phyloP scores from a whole-genome alignment of 1,284 basidiomycete genomes.

The Apiotrichum brassicae region DNA sequence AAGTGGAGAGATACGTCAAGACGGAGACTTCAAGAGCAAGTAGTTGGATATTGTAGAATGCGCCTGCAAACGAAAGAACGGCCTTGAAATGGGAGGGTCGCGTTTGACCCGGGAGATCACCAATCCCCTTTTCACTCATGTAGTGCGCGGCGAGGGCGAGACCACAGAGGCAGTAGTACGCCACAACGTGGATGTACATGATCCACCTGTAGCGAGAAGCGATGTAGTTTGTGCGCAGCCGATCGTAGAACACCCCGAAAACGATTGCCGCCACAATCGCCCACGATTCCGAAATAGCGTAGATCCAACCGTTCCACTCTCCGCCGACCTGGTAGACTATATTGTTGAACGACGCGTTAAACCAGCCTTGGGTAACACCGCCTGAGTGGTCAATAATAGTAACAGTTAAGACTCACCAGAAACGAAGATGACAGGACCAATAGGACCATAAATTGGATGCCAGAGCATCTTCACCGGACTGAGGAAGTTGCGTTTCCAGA shows the following conservation, averaged over 20 bases:
- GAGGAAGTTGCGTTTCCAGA: constrained; percentile 10
- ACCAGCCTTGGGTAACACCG: constrained; percentile 18
- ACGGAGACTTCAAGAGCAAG: constrained; percentile 15
- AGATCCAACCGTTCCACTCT: constrained; percentile 20
- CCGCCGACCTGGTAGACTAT: constrained; percentile 15
- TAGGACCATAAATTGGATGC: constrained; percentile 12
- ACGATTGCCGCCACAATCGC: constrained; percentile 13
- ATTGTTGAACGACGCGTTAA: constrained; percentile 16
- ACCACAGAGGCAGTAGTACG: constrained; percentile 11
- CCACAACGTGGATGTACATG: constrained; percentile 15
- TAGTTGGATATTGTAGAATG: constrained; percentile 19
- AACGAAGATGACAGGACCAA: constrained; percentile 13
- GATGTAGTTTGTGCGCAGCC: constrained; percentile 10
- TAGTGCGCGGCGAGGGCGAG: constrained; percentile 12
- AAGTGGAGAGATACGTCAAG: constrained; percentile 15
- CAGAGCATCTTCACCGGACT: constrained; percentile 15
- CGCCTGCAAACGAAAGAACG: constrained; percentile 9
- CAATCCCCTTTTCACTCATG: constrained; percentile 9
- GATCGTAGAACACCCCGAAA: constrained; percentile 18
- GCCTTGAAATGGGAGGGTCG: constrained; percentile 8
- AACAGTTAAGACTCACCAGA: constrained; percentile 1
- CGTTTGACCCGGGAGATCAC: constrained; percentile 4
- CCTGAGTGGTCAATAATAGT: too few relatives aligned
- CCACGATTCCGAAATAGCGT: constrained; percentile 13
- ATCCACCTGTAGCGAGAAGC: constrained; percentile 14